A percentile compares a stretch with the other conserved stretches of the same genome.
Evolutionary conservation across 2,329 filamentous ascomycete genomes (phyloP).

Genomic region (Tolypocladium guangdongense): DNA sequence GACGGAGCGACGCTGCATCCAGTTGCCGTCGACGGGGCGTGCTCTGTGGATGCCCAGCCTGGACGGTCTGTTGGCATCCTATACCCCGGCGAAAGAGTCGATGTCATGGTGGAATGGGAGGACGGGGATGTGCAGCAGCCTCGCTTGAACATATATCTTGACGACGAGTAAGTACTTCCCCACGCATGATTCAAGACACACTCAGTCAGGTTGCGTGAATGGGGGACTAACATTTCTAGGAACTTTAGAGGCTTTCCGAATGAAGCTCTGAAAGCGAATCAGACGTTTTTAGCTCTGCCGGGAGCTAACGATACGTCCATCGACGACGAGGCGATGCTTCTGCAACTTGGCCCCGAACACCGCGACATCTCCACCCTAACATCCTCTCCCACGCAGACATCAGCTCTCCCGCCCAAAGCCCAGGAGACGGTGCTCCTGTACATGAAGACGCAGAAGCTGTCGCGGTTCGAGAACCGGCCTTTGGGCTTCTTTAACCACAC

Average conservation of each 20-base stretch:
- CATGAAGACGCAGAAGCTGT: conserved; percentile 12
- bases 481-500: conserved; percentile 16
- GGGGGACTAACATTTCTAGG: neutral
- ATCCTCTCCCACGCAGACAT: neutral
- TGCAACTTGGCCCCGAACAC: conserved; percentile 1
- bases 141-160: conserved; percentile 12
- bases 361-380: conserved; percentile 4
- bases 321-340: neutral
- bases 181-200: neutral
- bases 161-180: conserved; percentile 10
- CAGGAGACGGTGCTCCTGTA: conserved; percentile 13
- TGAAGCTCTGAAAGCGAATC: conserved; percentile 8
- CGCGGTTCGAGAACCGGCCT: conserved; percentile 11
- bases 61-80: conserved; percentile 11
- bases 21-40: conserved; percentile 11
- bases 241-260: conserved; percentile 12
- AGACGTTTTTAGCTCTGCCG: conserved; percentile 7
- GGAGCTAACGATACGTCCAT: neutral
- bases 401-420: conserved; percentile 2
- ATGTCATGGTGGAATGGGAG: conserved; percentile 10
- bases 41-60: conserved; percentile 4
- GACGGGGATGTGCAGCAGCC: neutral
- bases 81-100: conserved; percentile 14
- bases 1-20: conserved; percentile 11
- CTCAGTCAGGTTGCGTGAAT: neutral